Conservation (phyloP, 192 early-diverging fungal species). For the Podila verticillata region DNA sequence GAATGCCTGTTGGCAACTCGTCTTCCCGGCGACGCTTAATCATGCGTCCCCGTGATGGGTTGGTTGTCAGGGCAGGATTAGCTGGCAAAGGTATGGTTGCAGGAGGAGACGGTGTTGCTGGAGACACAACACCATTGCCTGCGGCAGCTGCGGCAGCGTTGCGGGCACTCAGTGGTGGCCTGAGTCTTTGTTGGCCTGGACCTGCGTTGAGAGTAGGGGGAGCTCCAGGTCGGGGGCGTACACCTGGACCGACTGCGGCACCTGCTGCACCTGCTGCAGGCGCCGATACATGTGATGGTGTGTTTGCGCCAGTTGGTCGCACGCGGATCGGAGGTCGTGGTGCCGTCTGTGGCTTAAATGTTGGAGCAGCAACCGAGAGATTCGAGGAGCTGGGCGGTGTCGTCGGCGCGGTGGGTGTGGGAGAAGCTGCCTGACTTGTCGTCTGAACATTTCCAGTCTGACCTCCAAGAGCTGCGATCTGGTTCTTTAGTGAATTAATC, state of each 20-base stretch:
- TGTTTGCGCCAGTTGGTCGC: background rate
- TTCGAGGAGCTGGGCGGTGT: background rate
- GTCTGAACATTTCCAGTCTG: background rate
- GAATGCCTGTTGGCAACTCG: constrained; percentile 16
- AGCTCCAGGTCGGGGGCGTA: constrained; percentile 24
- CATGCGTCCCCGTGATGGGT: constrained; percentile 15
- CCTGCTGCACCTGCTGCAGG: constrained; percentile 7
- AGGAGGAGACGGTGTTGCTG: background rate
- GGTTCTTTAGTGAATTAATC: constrained; percentile 52
- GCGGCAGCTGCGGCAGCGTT: constrained; percentile 11
- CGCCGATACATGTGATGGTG: background rate
- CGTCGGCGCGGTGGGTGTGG: background rate
- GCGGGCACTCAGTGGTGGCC: constrained; percentile 33
- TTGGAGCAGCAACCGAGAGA: constrained; percentile 13
- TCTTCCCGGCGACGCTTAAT: constrained; percentile 41
- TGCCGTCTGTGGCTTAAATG: constrained; percentile 21
- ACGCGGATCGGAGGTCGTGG: constrained; percentile 13
- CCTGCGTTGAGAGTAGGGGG: background rate
- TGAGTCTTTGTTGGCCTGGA: constrained; percentile 32
- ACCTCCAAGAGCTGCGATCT: constrained; percentile 16
- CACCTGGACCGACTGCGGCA: constrained; percentile 9
- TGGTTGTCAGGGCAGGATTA: background rate
- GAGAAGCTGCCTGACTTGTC: background rate
- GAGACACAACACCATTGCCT: background rate
- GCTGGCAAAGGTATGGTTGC: background rate